Percentiles rank a stretch among this genome's conserved stretches.
These are phyloP conservation scores for Lachnellula subtilissima DNA, from an alignment of 2,329 filamentous ascomycete species.

Conservation along the genomic window DNA sequence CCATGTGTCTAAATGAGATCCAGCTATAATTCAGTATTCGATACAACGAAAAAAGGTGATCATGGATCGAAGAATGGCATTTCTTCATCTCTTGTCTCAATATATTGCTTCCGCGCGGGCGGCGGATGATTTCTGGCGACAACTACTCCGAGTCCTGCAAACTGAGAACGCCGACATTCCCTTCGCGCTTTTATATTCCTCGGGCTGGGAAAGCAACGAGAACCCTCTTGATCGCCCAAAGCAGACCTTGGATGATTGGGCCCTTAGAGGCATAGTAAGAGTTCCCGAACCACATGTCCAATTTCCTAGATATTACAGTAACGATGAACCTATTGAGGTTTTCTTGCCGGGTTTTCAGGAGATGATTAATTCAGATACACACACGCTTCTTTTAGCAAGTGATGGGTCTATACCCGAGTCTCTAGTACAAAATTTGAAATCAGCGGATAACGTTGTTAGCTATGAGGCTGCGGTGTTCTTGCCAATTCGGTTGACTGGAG, in stretches of 20 bases:
- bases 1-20: background rate
- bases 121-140: conserved; percentile 33
- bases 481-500: conserved; percentile 63
- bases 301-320: conserved; percentile 8
- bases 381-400: conserved; percentile 11
- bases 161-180: conserved; percentile 30
- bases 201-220: conserved; percentile 24
- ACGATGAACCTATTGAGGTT: conserved; percentile 6
- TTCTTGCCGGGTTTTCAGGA: conserved; percentile 15
- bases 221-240: conserved; percentile 16
- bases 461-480: conserved; percentile 63
- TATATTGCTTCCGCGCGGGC: conserved; percentile 25
- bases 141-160: conserved; percentile 23
- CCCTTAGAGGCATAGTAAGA: conserved; percentile 17
- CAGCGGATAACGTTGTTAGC: conserved; percentile 60
- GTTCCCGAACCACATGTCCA: conserved; percentile 3
- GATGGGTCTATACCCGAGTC: conserved; percentile 52
- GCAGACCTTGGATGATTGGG: conserved; percentile 15
- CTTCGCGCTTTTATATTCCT: conserved; percentile 32
- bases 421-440: conserved; percentile 54
- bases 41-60: conserved; percentile 21
- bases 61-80: conserved; percentile 33
- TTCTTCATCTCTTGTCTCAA: conserved; percentile 36
- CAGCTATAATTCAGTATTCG: conserved; percentile 22
- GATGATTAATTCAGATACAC: conserved; percentile 12